These are phyloP conservation scores for Aspergillus flavus DNA, from an alignment of 2,329 filamentous ascomycete species.

Conservation along the genomic window DNA sequence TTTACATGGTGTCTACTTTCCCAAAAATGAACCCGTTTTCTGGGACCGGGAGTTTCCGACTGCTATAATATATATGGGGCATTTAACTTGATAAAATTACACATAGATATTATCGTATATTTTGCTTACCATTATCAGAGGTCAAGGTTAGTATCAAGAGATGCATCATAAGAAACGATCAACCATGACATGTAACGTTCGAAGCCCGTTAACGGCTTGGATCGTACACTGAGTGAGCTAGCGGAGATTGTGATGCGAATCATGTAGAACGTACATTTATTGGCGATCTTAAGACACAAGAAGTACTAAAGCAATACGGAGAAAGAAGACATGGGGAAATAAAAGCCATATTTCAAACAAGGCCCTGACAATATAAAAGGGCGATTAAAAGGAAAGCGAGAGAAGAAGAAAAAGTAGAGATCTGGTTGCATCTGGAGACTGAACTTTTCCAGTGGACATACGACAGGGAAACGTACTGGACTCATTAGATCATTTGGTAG, in stretches of 20 bases:
- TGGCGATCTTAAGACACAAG: conserved; percentile 10
- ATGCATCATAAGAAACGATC: not conserved
- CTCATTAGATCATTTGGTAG: not conserved
- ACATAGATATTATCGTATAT: not conserved
- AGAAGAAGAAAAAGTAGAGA: conserved; percentile 8
- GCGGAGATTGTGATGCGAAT: not conserved
- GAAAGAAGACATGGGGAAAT: conserved; percentile 9
- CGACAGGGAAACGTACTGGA: not conserved
- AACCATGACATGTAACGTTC: not conserved
- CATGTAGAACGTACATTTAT: conserved; percentile 14
- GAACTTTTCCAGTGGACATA: not conserved
- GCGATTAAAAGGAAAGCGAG: conserved; percentile 6
- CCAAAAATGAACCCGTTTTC: too few relatives aligned
- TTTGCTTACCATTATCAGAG: not conserved
- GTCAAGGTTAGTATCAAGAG: not conserved
- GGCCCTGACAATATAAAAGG: conserved; percentile 3
- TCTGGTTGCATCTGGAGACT: conserved; percentile 7
- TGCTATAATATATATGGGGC: not conserved
- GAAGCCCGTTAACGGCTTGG: not conserved
- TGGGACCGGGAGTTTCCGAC: not conserved
- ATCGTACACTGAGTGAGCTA: not conserved
- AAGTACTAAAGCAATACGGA: conserved; percentile 10
- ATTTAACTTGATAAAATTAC: too few relatives aligned
- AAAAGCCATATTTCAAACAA: conserved; percentile 12
- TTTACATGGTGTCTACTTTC: not conserved